A percentile compares a stretch with the other conserved stretches of the same genome.
phyloP scores from a whole-genome alignment of 805 yeast species.

The Diddensiella santjacobensis region DNA sequence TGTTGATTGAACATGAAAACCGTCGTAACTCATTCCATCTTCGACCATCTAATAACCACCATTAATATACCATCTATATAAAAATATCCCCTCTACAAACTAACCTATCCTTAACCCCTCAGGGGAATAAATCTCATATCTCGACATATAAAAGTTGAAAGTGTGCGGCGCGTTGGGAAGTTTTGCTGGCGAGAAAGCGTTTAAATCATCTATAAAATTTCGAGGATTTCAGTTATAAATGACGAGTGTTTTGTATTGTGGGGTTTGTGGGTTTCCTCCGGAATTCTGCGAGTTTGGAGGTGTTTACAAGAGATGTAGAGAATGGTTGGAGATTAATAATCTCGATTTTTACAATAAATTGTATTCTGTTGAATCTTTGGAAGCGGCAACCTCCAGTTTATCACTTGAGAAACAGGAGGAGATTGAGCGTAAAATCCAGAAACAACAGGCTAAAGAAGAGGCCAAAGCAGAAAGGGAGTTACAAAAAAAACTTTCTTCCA shows the following conservation, averaged over 20 bases:
- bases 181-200: neutral
- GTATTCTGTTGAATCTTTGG: slow-evolving; percentile 54
- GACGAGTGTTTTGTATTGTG: slow-evolving; percentile 58
- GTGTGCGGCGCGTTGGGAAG: neutral
- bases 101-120: slow-evolving; percentile 74
- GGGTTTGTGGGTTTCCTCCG: slow-evolving; percentile 78
- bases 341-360: slow-evolving; percentile 53
- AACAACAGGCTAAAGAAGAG: slow-evolving; percentile 74
- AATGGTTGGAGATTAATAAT: slow-evolving; percentile 66
- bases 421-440: slow-evolving; percentile 75
- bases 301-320: slow-evolving; percentile 72
- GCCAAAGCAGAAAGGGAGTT: slow-evolving; percentile 72
- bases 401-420: slow-evolving; percentile 79
- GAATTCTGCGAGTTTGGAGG: slow-evolving; percentile 93
- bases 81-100: slow-evolving; percentile 4
- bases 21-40: slow-evolving; percentile 90
- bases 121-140: slow-evolving; percentile 78
- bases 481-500: slow-evolving; percentile 72
- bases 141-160: slow-evolving; percentile 17
- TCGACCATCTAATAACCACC: slow-evolving; percentile 62
- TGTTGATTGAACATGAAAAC: slow-evolving; percentile 75
- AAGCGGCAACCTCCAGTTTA: slow-evolving; percentile 43
- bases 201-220: too few relatives aligned
- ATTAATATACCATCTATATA: neutral
- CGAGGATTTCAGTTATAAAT: too few relatives aligned